Conservation (phyloP, 371 early-diverging fungal species). For the Mycotypha africana region DNA sequence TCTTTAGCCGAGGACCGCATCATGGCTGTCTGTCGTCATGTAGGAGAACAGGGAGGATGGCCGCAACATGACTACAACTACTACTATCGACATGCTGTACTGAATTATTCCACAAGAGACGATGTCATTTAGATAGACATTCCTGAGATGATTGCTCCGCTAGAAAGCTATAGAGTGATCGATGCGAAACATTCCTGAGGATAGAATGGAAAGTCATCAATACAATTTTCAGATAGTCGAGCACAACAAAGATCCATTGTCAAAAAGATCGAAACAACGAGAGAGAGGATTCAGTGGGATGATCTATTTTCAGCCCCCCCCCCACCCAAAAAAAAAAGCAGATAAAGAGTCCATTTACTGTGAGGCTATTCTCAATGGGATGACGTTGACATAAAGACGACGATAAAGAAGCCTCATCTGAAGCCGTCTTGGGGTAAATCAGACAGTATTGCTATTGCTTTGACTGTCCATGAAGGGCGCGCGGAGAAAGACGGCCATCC, state of each 20-base stretch:
- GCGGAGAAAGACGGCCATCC: too few relatives aligned
- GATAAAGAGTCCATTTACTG: neutral
- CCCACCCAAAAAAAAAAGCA: neutral
- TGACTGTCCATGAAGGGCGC: too few relatives aligned
- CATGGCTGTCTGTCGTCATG: too few relatives aligned
- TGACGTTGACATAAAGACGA: too few relatives aligned
- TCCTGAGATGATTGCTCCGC: conserved; percentile 5
- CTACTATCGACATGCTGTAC: conserved; percentile 2
- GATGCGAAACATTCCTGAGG: conserved; percentile 21
- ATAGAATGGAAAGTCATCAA: conserved; percentile 14
- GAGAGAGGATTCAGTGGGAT: neutral
- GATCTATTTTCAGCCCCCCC: too few relatives aligned
- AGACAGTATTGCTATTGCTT: too few relatives aligned
- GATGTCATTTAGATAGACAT: conserved; percentile 6
- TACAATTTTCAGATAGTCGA: conserved; percentile 14
- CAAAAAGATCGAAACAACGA: conserved; percentile 9
- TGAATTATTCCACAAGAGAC: conserved; percentile 9
- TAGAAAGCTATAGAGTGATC: conserved; percentile 21
- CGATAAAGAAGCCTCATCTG: too few relatives aligned
- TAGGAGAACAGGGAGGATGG: too few relatives aligned
- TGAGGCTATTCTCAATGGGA: too few relatives aligned
- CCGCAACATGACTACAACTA: neutral
- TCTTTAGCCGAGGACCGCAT: conserved; percentile 9
- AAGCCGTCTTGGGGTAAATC: too few relatives aligned
- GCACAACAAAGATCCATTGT: conserved; percentile 23